Percentiles rank a stretch among this genome's conserved stretches.
Conservation (phyloP, 768 basidiomycete species). For the Podaxis sp. region DNA sequence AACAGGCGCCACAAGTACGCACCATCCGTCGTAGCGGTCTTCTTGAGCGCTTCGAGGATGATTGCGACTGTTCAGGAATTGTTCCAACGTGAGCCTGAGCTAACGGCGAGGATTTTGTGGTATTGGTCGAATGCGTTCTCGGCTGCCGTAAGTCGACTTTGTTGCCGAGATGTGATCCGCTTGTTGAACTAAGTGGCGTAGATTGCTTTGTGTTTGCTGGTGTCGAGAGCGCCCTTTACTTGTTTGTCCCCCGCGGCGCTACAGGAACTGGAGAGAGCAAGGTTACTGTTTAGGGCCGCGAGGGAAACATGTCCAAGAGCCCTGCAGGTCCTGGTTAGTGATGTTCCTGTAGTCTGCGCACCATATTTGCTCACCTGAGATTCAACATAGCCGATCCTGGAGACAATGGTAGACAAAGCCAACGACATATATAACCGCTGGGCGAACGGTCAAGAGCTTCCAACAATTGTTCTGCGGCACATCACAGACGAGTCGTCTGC, state of each 20-base stretch:
- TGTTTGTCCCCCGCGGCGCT: conserved; percentile 63
- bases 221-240: conserved; percentile 67
- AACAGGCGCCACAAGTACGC: conserved; percentile 65
- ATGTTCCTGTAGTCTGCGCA: not conserved
- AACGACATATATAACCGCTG: conserved; percentile 49
- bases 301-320: conserved; percentile 47
- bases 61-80: conserved; percentile 59
- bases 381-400: conserved; percentile 40
- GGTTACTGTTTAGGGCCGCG: conserved; percentile 44
- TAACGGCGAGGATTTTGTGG: conserved; percentile 53
- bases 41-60: conserved; percentile 62
- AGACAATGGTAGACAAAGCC: conserved; percentile 52
- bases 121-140: conserved; percentile 58
- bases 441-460: conserved; percentile 44
- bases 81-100: conserved; percentile 56
- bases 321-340: conserved; percentile 44
- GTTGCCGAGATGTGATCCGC: not conserved
- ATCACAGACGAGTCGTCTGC: conserved; percentile 30
- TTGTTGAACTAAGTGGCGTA: conserved; percentile 20
- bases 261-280: conserved; percentile 55
- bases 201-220: conserved; percentile 52
- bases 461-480: conserved; percentile 41
- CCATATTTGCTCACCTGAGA: conserved; percentile 7
- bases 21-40: conserved; percentile 69
- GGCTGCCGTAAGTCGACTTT: conserved; percentile 40